phyloP scores from a whole-genome alignment of 805 yeast genomes.

The Saccharomycopsis capsularis region DNA sequence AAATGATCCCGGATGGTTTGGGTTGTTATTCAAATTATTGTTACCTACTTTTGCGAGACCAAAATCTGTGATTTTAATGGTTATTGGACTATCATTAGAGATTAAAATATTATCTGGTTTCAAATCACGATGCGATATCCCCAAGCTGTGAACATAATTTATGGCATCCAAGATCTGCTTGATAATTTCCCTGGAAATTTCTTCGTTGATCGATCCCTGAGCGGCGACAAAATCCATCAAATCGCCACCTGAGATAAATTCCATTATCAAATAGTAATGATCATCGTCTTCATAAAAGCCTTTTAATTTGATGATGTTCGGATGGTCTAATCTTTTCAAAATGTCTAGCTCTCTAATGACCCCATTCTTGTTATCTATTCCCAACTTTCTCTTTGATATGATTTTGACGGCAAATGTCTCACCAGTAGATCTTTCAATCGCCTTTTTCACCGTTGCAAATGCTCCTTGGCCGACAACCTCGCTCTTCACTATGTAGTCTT shows the following conservation, averaged over 20 bases:
- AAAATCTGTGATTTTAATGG: slow-evolving; percentile 91
- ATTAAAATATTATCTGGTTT: slow-evolving; percentile 95
- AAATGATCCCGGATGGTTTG: slow-evolving; percentile 61
- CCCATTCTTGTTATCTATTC: slow-evolving; percentile 69
- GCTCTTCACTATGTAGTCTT: slow-evolving; percentile 68
- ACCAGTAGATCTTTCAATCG: slow-evolving; percentile 79
- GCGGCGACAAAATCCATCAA: slow-evolving; percentile 95
- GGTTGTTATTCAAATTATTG: background rate
- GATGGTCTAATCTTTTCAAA: slow-evolving; percentile 69
- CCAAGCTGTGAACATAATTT: slow-evolving; percentile 77
- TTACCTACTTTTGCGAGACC: slow-evolving; percentile 76
- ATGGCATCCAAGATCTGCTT: slow-evolving; percentile 80
- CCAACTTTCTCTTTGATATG: slow-evolving; percentile 71
- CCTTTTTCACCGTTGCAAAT: slow-evolving; percentile 91
- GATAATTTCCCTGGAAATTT: slow-evolving; percentile 79
- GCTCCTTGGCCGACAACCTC: slow-evolving; percentile 97
- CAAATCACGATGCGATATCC: slow-evolving; percentile 92
- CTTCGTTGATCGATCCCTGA: slow-evolving; percentile 87
- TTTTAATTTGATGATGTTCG: slow-evolving; percentile 74
- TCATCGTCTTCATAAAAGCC: slow-evolving; percentile 82
- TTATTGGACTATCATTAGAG: slow-evolving; percentile 83
- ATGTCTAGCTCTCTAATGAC: slow-evolving; percentile 84
- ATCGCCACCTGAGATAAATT: slow-evolving; percentile 93
- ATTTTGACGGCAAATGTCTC: slow-evolving; percentile 86
- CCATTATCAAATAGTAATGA: slow-evolving; percentile 86